A percentile compares a stretch with the other conserved stretches of the same genome.
These are phyloP conservation scores for Leucaena leucocephala DNA, from an alignment of 306 rosid genomes.

Conservation along the genomic window DNA sequence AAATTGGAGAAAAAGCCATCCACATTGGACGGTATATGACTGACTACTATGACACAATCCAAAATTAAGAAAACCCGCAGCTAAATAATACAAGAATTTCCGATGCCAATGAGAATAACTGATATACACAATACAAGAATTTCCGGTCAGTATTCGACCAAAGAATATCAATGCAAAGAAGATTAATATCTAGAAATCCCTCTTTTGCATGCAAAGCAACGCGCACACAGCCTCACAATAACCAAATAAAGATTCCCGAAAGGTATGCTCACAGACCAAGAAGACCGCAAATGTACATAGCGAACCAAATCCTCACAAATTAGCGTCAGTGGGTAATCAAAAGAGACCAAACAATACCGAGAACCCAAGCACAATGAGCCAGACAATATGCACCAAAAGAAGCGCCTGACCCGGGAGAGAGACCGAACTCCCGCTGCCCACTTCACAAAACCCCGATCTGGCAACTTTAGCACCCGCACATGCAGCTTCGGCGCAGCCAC, in stretches of 20 bases:
- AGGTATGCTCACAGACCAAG: not conserved
- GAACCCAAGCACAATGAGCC: constrained; percentile 79
- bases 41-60: not conserved
- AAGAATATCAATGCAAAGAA: not conserved
- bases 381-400: constrained; percentile 80
- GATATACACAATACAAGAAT: constrained; percentile 18
- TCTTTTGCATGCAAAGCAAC: not conserved
- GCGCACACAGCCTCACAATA: not conserved
- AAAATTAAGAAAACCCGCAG: not conserved
- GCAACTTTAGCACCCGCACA: constrained; percentile 72
- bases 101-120: not conserved
- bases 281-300: not conserved
- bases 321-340: constrained; percentile 27
- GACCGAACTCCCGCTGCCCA: constrained; percentile 70
- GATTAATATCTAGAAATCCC: not conserved
- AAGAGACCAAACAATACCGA: constrained; percentile 78
- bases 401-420: constrained; percentile 87
- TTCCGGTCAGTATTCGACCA: not conserved
- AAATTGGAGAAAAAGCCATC: not conserved
- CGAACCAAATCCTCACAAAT: not conserved
- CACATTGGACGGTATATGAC: not conserved
- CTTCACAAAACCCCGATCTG: constrained; percentile 76
- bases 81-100: not conserved
- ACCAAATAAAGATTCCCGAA: constrained; percentile 13
- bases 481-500: constrained; percentile 83